Conservation (phyloP, 305 asterid species). For the Fraxinus floribunda region DNA sequence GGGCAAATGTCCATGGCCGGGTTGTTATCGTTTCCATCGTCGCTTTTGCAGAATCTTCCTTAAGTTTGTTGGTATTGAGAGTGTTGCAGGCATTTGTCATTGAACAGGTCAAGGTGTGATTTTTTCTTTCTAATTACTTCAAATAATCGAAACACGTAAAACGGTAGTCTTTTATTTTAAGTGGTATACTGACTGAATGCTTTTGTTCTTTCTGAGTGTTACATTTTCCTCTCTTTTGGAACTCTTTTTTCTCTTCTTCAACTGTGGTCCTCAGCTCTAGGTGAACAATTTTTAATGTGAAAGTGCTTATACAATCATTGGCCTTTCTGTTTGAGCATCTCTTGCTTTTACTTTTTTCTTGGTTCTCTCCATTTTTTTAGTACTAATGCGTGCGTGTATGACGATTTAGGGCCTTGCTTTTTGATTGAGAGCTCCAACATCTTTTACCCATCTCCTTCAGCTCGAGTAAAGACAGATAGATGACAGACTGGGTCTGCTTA, state of each 20-base stretch:
- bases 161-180: not conserved
- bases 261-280: not conserved
- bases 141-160: not conserved
- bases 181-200: not conserved
- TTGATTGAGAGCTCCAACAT: not conserved
- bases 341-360: not conserved
- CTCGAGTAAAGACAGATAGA: not conserved
- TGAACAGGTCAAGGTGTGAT: constrained; percentile 38
- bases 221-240: not conserved
- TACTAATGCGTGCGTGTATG: not conserved
- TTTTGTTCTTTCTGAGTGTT: not conserved
- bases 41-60: constrained; percentile 58
- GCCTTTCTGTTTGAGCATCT: not conserved
- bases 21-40: constrained; percentile 63
- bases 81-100: constrained; percentile 72
- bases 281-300: not conserved
- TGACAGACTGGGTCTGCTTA: not conserved
- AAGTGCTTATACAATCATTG: not conserved
- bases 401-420: not conserved
- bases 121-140: not conserved
- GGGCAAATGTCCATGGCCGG: constrained; percentile 44
- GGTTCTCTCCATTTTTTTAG: not conserved
- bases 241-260: not conserved
- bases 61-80: constrained; percentile 63
- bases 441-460: not conserved